phyloP scores from a whole-genome alignment of 2,329 filamentous ascomycete genomes.

The Pseudodiploospora longispora region DNA sequence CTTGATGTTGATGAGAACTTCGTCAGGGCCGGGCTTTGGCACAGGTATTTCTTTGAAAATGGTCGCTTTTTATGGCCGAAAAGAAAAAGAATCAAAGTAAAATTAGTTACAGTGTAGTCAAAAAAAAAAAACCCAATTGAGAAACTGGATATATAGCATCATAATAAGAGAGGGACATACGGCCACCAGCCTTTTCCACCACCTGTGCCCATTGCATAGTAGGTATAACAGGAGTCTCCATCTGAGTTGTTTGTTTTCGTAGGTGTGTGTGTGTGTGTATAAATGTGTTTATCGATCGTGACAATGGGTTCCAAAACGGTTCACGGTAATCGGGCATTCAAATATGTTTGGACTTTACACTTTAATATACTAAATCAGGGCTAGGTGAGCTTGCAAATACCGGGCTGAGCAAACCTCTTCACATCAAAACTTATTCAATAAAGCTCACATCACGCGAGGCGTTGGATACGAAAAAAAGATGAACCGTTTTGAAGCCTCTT shows the following conservation, averaged over 20 bases:
- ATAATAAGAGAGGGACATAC: constrained; percentile 31
- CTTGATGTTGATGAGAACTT: not conserved
- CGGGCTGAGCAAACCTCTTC: too few species aligned
- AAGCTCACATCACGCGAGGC: too few species aligned
- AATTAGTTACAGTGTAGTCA: not conserved
- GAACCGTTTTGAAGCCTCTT: too few species aligned
- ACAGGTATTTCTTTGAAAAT: not conserved
- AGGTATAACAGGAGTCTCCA: constrained; percentile 45
- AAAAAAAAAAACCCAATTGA: not conserved
- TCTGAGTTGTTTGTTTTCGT: not conserved
- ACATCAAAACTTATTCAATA: too few species aligned
- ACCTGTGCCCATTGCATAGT: constrained; percentile 88
- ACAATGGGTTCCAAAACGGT: too few species aligned
- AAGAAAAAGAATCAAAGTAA: constrained; percentile 5
- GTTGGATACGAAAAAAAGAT: too few species aligned
- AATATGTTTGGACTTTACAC: too few species aligned
- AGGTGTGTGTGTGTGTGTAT: too few species aligned
- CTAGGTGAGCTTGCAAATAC: too few species aligned
- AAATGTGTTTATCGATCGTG: too few species aligned
- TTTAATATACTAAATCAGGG: too few species aligned
- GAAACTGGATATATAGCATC: not conserved
- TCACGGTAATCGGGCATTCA: too few species aligned
- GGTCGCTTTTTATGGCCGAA: constrained; percentile 17
- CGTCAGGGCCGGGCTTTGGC: not conserved
- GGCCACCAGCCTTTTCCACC: constrained; percentile 69